phyloP scores from a whole-genome alignment of 768 basidiomycete species.

The Boletus patriciae region DNA sequence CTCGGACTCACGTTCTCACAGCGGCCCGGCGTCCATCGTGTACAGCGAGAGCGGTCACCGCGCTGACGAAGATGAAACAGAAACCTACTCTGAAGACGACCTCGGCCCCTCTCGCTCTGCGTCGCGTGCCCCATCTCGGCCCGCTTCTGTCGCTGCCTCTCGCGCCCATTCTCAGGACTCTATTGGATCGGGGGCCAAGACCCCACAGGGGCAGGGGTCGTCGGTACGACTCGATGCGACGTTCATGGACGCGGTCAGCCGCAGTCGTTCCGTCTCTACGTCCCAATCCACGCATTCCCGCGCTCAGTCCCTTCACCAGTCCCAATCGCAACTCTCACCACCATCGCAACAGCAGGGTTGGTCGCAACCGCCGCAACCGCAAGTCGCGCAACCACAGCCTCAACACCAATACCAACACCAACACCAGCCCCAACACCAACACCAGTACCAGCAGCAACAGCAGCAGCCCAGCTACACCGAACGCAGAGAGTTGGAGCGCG shows the following conservation, averaged over 20 bases:
- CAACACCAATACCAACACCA: background rate
- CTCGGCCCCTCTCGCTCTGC: conserved; percentile 32
- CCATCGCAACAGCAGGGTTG: background rate
- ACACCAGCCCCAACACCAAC: conserved; percentile 8
- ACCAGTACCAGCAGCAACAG: conserved; percentile 11
- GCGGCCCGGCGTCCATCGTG: conserved; percentile 77
- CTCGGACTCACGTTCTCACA: conserved; percentile 27
- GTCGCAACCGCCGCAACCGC: background rate
- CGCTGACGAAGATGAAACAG: conserved; percentile 70
- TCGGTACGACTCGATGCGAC: conserved; percentile 26
- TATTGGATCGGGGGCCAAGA: conserved; percentile 30
- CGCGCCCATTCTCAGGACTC: conserved; percentile 54
- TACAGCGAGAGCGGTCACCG: conserved; percentile 80
- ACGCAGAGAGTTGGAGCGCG: conserved; percentile 27
- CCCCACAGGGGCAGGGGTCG: conserved; percentile 25
- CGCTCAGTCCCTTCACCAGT: conserved; percentile 15
- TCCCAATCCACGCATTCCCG: conserved; percentile 22
- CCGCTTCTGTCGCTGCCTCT: conserved; percentile 51
- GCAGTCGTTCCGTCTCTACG: conserved; percentile 23
- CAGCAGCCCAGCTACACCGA: conserved; percentile 25
- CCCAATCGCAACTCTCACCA: conserved; percentile 3
- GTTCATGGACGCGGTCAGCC: conserved; percentile 33
- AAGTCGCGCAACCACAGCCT: background rate
- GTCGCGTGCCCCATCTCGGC: conserved; percentile 40
- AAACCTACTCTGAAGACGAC: conserved; percentile 67